Evolutionary conservation across 495 filamentous ascomycete genomes (phyloP), one percentile per base, ranked within the genome.

Genomic region (Aspergillus panamensis): DNA sequence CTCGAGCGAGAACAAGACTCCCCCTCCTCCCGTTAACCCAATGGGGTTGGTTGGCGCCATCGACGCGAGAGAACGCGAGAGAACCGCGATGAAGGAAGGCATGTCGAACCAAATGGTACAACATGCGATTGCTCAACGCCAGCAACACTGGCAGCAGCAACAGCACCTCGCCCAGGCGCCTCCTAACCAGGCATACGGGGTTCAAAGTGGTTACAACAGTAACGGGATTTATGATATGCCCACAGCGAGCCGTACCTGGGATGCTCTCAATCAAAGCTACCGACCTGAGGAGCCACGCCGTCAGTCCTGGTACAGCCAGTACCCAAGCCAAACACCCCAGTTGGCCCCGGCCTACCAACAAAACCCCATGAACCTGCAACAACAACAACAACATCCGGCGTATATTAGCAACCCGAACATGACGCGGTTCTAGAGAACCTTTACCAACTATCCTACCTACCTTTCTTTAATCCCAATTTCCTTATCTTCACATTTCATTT

Each of bases 21-120:
- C 75, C 0, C 63, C 62, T 14, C 53, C 70, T 8, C 70, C 74
- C 16, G 77, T 80, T 37, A 75, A 80, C 31, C 76, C 80, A 16
- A 77, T 67, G 44, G 88, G 89, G 3, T 77, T 93, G 3, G 82
- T 95, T 9, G 87, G 86, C 2, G 86, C 87, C 8, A 93, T 95
- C 45, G 84, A 90, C 63, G 80, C 82, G 6, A 80, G 89, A 25
- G 88, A 95, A 62, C 82, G 82, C 6, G 90, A 93, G 69, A 89
- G 82, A 57, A 81, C 81, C 48, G 80, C 85, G 50, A 85, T 92
- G 69, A 89, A 80, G 59, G 81, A 89, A 50, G 87, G 87, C 2
- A 75, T 88, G 61, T 82, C 84, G 33, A 85, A 84, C 52, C 81
- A 87, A 59, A 85, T 89, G 61, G 88, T 91, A 10, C 86, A 91